Base-by-base conservation (phyloP, 305 asterid species). In the Coffea humblotiana region DNA sequence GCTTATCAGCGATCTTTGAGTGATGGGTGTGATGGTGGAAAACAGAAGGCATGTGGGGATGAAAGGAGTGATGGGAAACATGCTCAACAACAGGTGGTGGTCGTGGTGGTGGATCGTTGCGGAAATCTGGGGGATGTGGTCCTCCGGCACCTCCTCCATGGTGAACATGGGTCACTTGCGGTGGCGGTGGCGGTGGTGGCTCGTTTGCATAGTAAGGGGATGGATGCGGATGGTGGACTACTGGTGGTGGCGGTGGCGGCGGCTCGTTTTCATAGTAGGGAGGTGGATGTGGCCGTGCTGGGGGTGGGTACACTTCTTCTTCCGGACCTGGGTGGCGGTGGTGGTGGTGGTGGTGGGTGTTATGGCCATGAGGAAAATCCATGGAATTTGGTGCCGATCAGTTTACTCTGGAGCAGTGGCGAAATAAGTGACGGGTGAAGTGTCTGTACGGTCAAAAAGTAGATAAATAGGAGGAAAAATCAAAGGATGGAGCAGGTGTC, bases 1-100 rank as follows among this genome's bases (percentile, higher is more conserved):
- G 94, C 72, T 76, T 89, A 29, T 81, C 82, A 14, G 81, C 64
- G 72, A 89, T 58, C 79, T 90, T 94, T 61, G 88, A 56, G 63
- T 78, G 88, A 25, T 67, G 85, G 69, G 89, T 19, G 14, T 87
- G 88, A 13, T 74, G 83, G 47, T 89, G 90, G 45, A 71, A 15
- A 35, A 71, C 71, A 66, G 83, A 77, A 47, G 92, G 91, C 71
- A 70, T 23, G 29, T 87, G 86, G 23, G 88, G 89, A 37, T 61
- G 86, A 32, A 77, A 86, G 66, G 72, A 84, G 65, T 88, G 91
- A 72, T 79, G 88, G 43, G 81, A 71, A n/a, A 52, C 78, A 23
- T 71, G 77, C 64, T 65, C 81, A 25, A 77, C 77, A 25, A 69
- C 12, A 5, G 52, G 3, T 0, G 78, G 60, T 0, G 45, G 70